Evolutionary conservation across 2,329 filamentous ascomycete species (phyloP).

Genomic region (Talaromyces sp.): DNA sequence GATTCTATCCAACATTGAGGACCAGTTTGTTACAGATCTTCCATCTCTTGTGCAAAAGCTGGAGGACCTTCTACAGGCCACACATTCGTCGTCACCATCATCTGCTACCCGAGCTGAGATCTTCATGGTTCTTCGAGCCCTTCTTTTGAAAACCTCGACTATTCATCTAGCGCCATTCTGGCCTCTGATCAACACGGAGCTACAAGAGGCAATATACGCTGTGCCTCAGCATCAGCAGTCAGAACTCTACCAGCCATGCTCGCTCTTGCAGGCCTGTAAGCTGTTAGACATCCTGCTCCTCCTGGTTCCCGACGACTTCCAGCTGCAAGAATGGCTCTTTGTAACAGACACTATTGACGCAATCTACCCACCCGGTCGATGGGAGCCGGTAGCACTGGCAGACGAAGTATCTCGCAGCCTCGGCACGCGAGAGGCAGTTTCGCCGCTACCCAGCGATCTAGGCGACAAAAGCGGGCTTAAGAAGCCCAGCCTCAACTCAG

Average conservation of each 20-base stretch:
- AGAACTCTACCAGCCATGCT: slow-evolving; percentile 71
- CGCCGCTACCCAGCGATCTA: slow-evolving; percentile 22
- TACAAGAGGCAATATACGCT: slow-evolving; percentile 74
- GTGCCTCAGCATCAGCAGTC: slow-evolving; percentile 65
- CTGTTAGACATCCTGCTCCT: slow-evolving; percentile 84
- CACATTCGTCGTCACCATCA: slow-evolving; percentile 83
- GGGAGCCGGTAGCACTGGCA: slow-evolving; percentile 69
- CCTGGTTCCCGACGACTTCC: slow-evolving; percentile 88
- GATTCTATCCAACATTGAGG: slow-evolving; percentile 69
- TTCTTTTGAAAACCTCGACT: slow-evolving; percentile 73
- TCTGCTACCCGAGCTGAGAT: slow-evolving; percentile 84
- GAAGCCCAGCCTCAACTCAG: slow-evolving; percentile 39
- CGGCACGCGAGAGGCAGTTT: slow-evolving; percentile 40
- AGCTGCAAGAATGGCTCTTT: slow-evolving; percentile 97
- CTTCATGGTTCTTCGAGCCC: slow-evolving; percentile 78
- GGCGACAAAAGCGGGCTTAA: slow-evolving; percentile 29
- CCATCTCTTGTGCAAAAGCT: slow-evolving; percentile 73
- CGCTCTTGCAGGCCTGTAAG: slow-evolving; percentile 87
- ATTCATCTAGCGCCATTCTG: slow-evolving; percentile 80
- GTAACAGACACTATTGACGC: slow-evolving; percentile 96
- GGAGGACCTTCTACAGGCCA: slow-evolving; percentile 79
- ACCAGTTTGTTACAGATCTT: slow-evolving; percentile 76
- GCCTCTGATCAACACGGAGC: slow-evolving; percentile 82
- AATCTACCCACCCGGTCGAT: slow-evolving; percentile 71
- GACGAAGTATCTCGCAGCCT: slow-evolving; percentile 81